Percentiles rank a stretch among this genome's conserved stretches.
Evolutionary conservation across 192 early-diverging fungal species (phyloP).

Genomic region (Entomortierella chlamydospora): DNA sequence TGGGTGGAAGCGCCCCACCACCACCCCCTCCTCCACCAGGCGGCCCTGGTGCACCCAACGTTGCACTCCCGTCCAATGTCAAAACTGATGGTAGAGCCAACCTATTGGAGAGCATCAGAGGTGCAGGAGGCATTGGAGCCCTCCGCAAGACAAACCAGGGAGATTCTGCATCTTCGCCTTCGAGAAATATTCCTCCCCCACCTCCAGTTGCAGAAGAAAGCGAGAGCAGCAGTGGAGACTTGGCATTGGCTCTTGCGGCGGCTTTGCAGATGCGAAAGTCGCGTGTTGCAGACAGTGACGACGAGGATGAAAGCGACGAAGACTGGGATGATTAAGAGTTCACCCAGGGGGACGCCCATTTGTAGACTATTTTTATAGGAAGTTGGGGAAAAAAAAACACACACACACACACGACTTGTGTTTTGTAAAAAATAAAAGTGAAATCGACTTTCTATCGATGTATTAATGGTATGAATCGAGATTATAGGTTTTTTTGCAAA

Average conservation of each 20-base stretch:
- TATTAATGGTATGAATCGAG: not conserved
- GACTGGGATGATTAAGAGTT: conserved; percentile 41
- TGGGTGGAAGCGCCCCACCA: conserved; percentile 41
- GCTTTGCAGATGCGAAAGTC: conserved; percentile 32
- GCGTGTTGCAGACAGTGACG: conserved; percentile 36
- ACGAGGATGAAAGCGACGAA: conserved; percentile 44
- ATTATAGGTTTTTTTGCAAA: no score
- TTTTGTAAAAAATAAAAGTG: no score
- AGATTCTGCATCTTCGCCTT: conserved; percentile 6
- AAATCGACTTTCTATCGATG: no score
- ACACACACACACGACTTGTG: no score
- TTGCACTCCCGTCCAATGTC: conserved; percentile 20
- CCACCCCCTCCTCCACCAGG: conserved; percentile 52
- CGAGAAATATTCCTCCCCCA: conserved; percentile 18
- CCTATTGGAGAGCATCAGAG: conserved; percentile 62
- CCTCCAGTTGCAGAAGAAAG: conserved; percentile 21
- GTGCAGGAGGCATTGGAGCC: conserved; percentile 56
- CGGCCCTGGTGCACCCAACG: conserved; percentile 9
- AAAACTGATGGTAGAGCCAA: conserved; percentile 33
- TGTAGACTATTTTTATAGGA: no score
- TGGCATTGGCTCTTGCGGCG: conserved; percentile 20
- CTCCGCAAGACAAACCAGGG: conserved; percentile 47
- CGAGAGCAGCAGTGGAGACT: conserved; percentile 23
- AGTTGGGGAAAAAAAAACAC: no score
- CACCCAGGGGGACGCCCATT: no score